These are phyloP conservation scores for Penicillium polonicum DNA, from an alignment of 2,329 filamentous ascomycete genomes.

Conservation along the genomic window DNA sequence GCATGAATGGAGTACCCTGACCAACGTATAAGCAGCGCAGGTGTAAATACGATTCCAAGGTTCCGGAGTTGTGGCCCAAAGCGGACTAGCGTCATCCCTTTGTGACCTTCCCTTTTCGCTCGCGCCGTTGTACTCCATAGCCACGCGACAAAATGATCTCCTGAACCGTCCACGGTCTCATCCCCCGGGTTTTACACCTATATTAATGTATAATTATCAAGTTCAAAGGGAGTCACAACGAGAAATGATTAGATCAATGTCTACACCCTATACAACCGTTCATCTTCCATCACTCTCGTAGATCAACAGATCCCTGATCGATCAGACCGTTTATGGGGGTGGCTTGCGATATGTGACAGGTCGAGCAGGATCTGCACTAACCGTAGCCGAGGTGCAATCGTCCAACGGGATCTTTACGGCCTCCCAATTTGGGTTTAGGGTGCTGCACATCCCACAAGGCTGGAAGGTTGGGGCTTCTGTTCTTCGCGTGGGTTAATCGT, in stretches of 20 bases:
- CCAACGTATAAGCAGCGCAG: background rate
- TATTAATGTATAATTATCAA: background rate
- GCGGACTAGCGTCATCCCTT: constrained; percentile 1
- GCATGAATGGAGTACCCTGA: background rate
- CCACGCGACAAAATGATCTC: constrained; percentile 20
- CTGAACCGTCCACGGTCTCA: constrained; percentile 7
- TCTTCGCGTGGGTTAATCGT: constrained; percentile 20
- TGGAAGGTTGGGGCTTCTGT: constrained; percentile 3
- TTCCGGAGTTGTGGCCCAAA: constrained; percentile 7
- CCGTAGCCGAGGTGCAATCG: constrained; percentile 24
- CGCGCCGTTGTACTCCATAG: constrained; percentile 16
- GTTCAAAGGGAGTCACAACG: background rate
- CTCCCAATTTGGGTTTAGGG: constrained; percentile 21
- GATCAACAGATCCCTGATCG: constrained; percentile 18
- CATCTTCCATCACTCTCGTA: background rate
- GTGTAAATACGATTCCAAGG: background rate
- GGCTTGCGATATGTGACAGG: constrained; percentile 31
- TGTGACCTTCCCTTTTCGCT: constrained; percentile 27
- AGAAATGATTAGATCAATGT: background rate
- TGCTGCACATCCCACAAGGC: constrained; percentile 6
- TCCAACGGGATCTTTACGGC: constrained; percentile 26
- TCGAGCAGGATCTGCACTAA: constrained; percentile 31
- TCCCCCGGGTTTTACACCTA: constrained; percentile 3
- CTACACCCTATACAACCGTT: background rate
- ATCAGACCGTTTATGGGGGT: constrained; percentile 41